phyloP scores from a whole-genome alignment of 805 yeast genomes.

The Kurtzmaniella cleridarum region DNA sequence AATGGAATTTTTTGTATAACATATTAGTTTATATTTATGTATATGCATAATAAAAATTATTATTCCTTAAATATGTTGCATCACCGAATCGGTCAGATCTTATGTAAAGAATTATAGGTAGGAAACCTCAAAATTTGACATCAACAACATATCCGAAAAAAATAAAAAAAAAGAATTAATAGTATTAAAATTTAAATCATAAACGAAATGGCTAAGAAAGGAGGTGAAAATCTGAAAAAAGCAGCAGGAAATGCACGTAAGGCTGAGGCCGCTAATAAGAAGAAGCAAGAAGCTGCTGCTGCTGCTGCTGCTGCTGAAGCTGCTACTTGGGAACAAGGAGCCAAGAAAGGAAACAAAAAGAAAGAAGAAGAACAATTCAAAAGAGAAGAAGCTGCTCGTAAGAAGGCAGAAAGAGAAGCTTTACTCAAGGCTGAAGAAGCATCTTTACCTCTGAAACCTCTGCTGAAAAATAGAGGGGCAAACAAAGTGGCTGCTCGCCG shows the following conservation, averaged over 20 bases:
- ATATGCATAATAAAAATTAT: too few species aligned
- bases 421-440: conserved; percentile 60
- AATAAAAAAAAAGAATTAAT: too few species aligned
- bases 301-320: conserved; percentile 50
- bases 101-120: too few species aligned
- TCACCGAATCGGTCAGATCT: too few species aligned
- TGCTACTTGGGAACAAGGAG: conserved; percentile 64
- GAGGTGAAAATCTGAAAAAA: conserved; percentile 49
- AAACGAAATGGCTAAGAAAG: conserved; percentile 42
- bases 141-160: too few species aligned
- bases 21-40: too few species aligned
- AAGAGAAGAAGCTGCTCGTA: conserved; percentile 68
- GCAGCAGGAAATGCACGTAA: conserved; percentile 63
- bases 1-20: too few species aligned
- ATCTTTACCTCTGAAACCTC: conserved; percentile 54
- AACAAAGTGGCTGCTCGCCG: conserved; percentile 59
- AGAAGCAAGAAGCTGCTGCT: conserved; percentile 46
- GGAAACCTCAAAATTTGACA: too few species aligned
- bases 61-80: too few species aligned
- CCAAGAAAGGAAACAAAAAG: conserved; percentile 66
- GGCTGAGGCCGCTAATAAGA: conserved; percentile 58
- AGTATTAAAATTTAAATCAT: background rate
- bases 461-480: conserved; percentile 57
- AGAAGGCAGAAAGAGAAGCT: conserved; percentile 79
- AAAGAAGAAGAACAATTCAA: conserved; percentile 63